Percentiles rank a stretch among this genome's conserved stretches.
phyloP scores from a whole-genome alignment of 345 rosid genomes.

The Lepidium didymum region DNA sequence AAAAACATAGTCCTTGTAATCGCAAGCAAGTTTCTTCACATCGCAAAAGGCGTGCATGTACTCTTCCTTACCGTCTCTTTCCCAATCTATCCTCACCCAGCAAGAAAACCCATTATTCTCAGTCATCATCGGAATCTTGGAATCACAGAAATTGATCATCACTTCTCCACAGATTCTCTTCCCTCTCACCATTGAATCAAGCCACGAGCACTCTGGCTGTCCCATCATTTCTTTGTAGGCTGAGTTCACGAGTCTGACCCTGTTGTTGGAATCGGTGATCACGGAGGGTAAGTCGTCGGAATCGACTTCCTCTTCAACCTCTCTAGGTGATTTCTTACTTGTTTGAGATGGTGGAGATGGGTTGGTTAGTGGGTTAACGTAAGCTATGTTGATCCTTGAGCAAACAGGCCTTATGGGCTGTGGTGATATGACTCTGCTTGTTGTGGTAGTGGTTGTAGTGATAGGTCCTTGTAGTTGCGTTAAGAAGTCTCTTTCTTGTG shows the following conservation, averaged over 20 bases:
- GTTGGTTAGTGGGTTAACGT: slow-evolving; percentile 34
- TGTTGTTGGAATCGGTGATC: slow-evolving; percentile 69
- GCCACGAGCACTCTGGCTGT: slow-evolving; percentile 93
- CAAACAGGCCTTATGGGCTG: slow-evolving; percentile 74
- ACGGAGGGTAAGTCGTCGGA: slow-evolving; percentile 60
- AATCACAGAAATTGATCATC: slow-evolving; percentile 39
- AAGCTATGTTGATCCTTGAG: slow-evolving; percentile 58
- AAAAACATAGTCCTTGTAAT: slow-evolving; percentile 61
- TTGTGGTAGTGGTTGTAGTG: background rate
- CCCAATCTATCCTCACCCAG: slow-evolving; percentile 93
- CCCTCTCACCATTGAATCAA: slow-evolving; percentile 51
- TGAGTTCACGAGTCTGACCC: slow-evolving; percentile 77
- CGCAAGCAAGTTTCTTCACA: slow-evolving; percentile 51
- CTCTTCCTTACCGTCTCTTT: slow-evolving; percentile 42
- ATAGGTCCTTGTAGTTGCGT: slow-evolving; percentile 49
- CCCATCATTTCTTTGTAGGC: slow-evolving; percentile 95
- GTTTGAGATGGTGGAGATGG: background rate
- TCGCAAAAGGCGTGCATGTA: slow-evolving; percentile 56
- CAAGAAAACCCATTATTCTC: slow-evolving; percentile 56
- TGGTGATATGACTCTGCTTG: slow-evolving; percentile 48
- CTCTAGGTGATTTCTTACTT: slow-evolving; percentile 40
- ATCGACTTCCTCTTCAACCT: slow-evolving; percentile 80
- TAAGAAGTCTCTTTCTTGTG: slow-evolving; percentile 32
- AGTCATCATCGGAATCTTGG: slow-evolving; percentile 26
- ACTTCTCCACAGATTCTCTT: slow-evolving; percentile 87